A percentile compares a stretch with the other conserved stretches of the same genome.
Evolutionary conservation across 306 rosid species (phyloP).

Genomic region (Alnus glutinosa): DNA sequence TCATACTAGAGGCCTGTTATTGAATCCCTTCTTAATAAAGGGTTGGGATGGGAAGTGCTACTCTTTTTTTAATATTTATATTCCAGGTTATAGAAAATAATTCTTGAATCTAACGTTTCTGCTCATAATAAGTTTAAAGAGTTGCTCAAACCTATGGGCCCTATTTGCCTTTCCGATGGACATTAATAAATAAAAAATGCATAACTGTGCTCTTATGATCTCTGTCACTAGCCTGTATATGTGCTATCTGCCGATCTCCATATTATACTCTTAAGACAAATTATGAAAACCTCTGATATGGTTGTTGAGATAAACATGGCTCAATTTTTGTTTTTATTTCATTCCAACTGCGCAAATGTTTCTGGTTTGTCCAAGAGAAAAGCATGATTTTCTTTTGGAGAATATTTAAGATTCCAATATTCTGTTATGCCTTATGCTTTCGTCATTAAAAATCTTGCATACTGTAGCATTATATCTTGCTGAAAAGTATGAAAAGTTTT

Average conservation of each 20-base stretch:
- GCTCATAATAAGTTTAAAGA: neutral
- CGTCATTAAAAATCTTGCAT: neutral
- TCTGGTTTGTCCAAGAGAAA: neutral
- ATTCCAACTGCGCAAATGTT: neutral
- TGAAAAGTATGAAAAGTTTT: neutral
- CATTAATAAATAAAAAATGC: neutral
- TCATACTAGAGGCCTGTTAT: neutral
- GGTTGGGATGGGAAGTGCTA: neutral
- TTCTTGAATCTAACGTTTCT: neutral
- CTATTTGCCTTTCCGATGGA: neutral
- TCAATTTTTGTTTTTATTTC: neutral
- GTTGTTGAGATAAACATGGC: neutral
- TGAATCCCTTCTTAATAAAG: neutral
- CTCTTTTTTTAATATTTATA: neutral
- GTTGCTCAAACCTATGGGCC: neutral
- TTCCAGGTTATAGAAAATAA: neutral
- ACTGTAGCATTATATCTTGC: neutral
- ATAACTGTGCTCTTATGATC: neutral
- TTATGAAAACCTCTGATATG: neutral
- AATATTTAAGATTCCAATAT: slow-evolving; percentile 1
- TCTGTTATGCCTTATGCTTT: neutral
- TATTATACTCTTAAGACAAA: neutral
- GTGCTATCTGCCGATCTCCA: too few relatives aligned
- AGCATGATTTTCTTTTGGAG: neutral
- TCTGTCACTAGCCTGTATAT: neutral